A percentile compares a stretch with the other conserved stretches of the same genome.
These are phyloP conservation scores for Tilletia caries DNA, from an alignment of 1,284 basidiomycete species.

Conservation along the genomic window DNA sequence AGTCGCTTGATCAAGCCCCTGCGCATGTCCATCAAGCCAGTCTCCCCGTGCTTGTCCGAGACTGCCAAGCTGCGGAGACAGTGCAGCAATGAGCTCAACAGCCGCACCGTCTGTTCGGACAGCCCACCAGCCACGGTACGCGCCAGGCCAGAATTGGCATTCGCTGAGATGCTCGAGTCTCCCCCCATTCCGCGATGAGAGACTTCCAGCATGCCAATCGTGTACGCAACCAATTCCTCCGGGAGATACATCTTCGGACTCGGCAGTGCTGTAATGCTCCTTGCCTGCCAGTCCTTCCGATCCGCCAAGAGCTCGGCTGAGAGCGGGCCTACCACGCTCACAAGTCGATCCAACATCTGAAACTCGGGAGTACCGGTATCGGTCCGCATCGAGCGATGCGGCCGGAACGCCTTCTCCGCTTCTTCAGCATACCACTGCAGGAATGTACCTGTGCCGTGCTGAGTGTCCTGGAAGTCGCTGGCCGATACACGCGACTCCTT, in stretches of 20 bases:
- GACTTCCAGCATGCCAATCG: conserved; percentile 47
- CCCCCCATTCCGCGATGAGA: conserved; percentile 36
- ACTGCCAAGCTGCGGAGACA: conserved; percentile 32
- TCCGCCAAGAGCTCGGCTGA: conserved; percentile 30
- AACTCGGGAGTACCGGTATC: conserved; percentile 30
- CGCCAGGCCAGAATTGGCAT: conserved; percentile 13
- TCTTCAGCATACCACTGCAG: conserved; percentile 34
- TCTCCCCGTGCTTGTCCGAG: conserved; percentile 18
- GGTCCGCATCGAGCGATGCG: neutral
- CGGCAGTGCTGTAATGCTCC: conserved; percentile 43
- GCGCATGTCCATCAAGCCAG: conserved; percentile 34
- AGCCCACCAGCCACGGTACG: conserved; percentile 34
- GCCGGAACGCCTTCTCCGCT: conserved; percentile 1
- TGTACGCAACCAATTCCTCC: conserved; percentile 50
- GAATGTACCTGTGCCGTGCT: conserved; percentile 49
- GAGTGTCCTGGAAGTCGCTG: conserved; percentile 39
- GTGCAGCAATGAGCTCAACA: conserved; percentile 43
- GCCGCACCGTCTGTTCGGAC: conserved; percentile 31
- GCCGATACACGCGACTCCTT: conserved; percentile 40
- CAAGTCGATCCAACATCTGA: conserved; percentile 47
- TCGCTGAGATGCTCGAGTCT: neutral
- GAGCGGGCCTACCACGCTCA: conserved; percentile 45
- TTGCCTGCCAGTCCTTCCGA: conserved; percentile 33
- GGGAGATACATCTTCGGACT: conserved; percentile 47
- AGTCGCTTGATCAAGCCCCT: conserved; percentile 49